A percentile compares a stretch with the other conserved stretches of the same genome.
phyloP scores from a whole-genome alignment of 345 rosid species.

The Acer negundo region DNA sequence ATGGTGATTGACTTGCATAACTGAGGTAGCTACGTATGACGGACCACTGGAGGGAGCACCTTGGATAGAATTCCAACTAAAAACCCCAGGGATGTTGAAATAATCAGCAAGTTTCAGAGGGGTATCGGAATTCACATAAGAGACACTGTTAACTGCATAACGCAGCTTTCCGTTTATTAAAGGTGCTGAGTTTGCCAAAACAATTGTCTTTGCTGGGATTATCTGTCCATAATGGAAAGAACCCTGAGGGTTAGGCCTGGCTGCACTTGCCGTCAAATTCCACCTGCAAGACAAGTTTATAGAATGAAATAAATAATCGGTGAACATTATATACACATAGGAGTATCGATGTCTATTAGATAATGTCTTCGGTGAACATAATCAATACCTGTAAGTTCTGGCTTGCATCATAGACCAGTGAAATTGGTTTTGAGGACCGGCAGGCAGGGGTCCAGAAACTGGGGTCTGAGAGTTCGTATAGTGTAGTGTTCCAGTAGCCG shows the following conservation, averaged over 20 bases:
- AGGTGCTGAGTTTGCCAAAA: constrained; percentile 72
- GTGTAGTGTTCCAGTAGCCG: constrained; percentile 60
- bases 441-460: constrained; percentile 67
- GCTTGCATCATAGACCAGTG: constrained; percentile 91
- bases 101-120: constrained; percentile 87
- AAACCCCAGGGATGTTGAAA: constrained; percentile 70
- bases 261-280: constrained; percentile 93
- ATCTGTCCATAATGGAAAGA: constrained; percentile 86
- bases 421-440: constrained; percentile 47
- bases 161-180: constrained; percentile 76
- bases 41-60: constrained; percentile 50
- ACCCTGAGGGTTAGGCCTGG: constrained; percentile 98
- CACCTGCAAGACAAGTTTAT: constrained; percentile 44
- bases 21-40: constrained; percentile 60
- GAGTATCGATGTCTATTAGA: not conserved
- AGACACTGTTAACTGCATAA: constrained; percentile 78
- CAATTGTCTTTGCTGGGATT: constrained; percentile 47
- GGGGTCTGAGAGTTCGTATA: constrained; percentile 61
- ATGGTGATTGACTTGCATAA: constrained; percentile 54
- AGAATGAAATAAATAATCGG: not conserved
- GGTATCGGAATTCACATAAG: constrained; percentile 75
- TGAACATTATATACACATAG: not conserved
- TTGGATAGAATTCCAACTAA: constrained; percentile 53
- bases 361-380: not conserved
- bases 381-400: constrained; percentile 63